phyloP scores from a whole-genome alignment of 495 filamentous ascomycete genomes.

The Hyphodiscus hymeniophilus region DNA sequence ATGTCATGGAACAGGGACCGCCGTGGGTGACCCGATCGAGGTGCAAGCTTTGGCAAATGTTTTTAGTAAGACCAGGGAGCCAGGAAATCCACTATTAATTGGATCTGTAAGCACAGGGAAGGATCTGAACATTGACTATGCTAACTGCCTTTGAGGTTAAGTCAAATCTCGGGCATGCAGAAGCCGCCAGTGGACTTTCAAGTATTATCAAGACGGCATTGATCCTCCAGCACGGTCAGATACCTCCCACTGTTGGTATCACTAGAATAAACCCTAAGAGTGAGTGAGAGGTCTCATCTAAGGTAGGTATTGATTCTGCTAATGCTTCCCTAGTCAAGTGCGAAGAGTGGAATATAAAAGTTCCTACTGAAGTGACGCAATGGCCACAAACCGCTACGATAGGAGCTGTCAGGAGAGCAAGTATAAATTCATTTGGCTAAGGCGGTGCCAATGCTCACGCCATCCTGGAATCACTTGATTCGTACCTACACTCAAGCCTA shows the following conservation, averaged over 20 bases:
- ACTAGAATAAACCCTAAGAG: slow-evolving; percentile 25
- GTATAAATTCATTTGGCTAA: slow-evolving; percentile 39
- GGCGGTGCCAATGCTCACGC: slow-evolving; percentile 52
- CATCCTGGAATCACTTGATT: slow-evolving; percentile 36
- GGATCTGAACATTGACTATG: background rate
- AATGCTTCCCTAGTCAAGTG: too few relatives aligned
- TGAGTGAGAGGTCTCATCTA: too few relatives aligned
- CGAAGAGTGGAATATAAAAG: slow-evolving; percentile 26
- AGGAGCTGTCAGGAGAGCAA: background rate
- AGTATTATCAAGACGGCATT: slow-evolving; percentile 48
- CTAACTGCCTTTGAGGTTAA: slow-evolving; percentile 13
- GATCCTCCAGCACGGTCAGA: slow-evolving; percentile 47
- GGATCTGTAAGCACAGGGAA: slow-evolving; percentile 50
- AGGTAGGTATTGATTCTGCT: too few relatives aligned
- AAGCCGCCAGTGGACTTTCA: slow-evolving; percentile 47
- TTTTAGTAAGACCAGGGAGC: slow-evolving; percentile 13
- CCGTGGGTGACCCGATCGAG: slow-evolving; percentile 38
- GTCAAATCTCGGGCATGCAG: slow-evolving; percentile 33
- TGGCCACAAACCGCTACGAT: slow-evolving; percentile 5
- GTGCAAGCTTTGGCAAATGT: slow-evolving; percentile 31
- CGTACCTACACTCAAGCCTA: background rate
- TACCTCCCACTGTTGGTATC: slow-evolving; percentile 35
- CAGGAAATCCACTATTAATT: slow-evolving; percentile 27
- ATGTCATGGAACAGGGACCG: slow-evolving; percentile 26
- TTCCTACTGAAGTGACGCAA: background rate